phyloP scores from a whole-genome alignment of 2,329 filamentous ascomycete genomes.

The Didymella sp. region DNA sequence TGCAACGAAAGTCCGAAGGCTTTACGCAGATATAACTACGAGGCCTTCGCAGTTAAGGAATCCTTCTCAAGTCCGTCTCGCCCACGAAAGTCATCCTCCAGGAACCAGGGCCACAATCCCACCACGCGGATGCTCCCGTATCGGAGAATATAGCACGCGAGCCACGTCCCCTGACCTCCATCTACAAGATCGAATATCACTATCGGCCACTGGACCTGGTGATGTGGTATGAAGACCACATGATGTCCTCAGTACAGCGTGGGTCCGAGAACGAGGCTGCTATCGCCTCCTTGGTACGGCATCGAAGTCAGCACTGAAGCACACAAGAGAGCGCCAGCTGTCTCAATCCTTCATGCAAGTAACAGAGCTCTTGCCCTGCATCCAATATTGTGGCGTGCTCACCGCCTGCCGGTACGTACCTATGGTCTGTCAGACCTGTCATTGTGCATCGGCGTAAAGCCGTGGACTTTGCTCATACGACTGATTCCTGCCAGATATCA shows the following conservation, averaged over 20 bases:
- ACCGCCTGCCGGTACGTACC: conserved; percentile 9
- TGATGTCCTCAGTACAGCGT: conserved; percentile 8
- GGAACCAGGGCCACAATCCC: background rate
- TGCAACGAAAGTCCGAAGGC: conserved; percentile 6
- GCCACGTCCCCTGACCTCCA: background rate
- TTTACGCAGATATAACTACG: conserved; percentile 7
- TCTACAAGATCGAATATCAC: background rate
- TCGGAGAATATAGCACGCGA: background rate
- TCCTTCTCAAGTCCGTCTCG: background rate
- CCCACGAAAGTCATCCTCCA: background rate
- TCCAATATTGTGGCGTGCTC: conserved; percentile 39
- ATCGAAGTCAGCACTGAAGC: conserved; percentile 1
- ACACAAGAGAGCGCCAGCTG: conserved; percentile 6
- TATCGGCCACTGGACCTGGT: background rate
- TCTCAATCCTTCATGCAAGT: conserved; percentile 23
- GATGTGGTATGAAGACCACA: conserved; percentile 5
- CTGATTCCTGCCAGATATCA: conserved; percentile 2
- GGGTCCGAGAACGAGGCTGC: conserved; percentile 15
- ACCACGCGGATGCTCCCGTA: background rate
- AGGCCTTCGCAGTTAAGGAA: background rate
- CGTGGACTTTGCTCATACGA: background rate
- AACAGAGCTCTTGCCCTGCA: conserved; percentile 16
- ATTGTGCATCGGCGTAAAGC: background rate
- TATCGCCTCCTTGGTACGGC: background rate
- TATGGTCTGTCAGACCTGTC: conserved; percentile 16